phyloP scores from a whole-genome alignment of 2,329 filamentous ascomycete species.

The Clarireedia paspali region DNA sequence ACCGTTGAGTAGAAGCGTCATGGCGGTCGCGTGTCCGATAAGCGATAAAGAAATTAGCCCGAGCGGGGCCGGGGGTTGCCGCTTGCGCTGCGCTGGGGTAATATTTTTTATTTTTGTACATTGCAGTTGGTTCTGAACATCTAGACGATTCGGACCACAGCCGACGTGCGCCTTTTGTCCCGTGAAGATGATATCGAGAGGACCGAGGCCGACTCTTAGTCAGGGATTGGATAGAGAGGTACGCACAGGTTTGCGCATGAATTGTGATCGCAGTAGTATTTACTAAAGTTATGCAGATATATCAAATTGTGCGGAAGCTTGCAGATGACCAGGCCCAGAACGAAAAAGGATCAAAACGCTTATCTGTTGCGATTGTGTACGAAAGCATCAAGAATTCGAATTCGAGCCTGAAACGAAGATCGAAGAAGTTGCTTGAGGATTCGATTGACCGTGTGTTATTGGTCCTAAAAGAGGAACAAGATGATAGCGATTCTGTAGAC shows the following conservation, averaged over 20 bases:
- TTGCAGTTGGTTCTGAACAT: neutral
- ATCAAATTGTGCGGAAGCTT: conserved; percentile 71
- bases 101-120: neutral
- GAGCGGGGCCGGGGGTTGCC: conserved; percentile 1
- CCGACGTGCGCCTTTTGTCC: neutral
- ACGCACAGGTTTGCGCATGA: conserved; percentile 28
- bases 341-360: conserved; percentile 38
- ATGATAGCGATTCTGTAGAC: conserved; percentile 41
- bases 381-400: conserved; percentile 79
- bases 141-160: neutral
- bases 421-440: conserved; percentile 75
- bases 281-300: conserved; percentile 42
- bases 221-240: conserved; percentile 58
- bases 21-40: conserved; percentile 8
- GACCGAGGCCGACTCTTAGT: conserved; percentile 39
- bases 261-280: neutral
- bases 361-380: conserved; percentile 60
- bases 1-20: conserved; percentile 2
- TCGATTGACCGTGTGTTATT: conserved; percentile 76
- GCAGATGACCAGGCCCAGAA: conserved; percentile 54
- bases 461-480: conserved; percentile 49
- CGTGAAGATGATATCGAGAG: conserved; percentile 28
- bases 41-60: conserved; percentile 6
- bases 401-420: conserved; percentile 74
- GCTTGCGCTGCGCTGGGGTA: neutral